Conservation (phyloP, 495 filamentous ascomycete genomes). For the Glutinoglossum americanum region DNA sequence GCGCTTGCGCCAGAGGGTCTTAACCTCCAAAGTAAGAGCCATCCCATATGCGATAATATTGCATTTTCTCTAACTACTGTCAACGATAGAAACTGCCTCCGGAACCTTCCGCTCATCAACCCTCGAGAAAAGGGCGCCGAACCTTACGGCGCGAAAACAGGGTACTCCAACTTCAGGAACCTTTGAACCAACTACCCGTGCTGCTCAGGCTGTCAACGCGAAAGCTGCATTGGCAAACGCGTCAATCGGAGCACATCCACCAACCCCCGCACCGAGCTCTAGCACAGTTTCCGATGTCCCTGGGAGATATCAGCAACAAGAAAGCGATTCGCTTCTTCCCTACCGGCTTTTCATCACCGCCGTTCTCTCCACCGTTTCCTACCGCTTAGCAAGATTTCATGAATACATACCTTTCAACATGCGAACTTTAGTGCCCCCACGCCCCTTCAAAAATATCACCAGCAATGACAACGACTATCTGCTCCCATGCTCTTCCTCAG, state of each 20-base stretch:
- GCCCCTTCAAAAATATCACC: neutral
- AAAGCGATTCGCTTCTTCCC: neutral
- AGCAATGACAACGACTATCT: neutral
- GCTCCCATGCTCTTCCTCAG: neutral
- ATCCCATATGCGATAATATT: neutral
- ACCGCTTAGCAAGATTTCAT: constrained; percentile 9
- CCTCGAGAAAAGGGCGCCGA: neutral
- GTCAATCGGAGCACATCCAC: neutral
- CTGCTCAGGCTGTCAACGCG: neutral
- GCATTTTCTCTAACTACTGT: neutral
- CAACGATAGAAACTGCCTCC: neutral
- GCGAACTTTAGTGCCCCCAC: constrained; percentile 12
- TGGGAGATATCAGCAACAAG: neutral
- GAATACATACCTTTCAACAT: constrained; percentile 13
- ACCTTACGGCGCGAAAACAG: neutral
- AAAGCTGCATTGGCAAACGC: constrained; percentile 1
- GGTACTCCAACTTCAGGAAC: neutral
- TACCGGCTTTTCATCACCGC: constrained; percentile 14
- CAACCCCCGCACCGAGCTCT: neutral
- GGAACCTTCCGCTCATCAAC: neutral
- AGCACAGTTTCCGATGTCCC: neutral
- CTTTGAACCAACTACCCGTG: neutral
- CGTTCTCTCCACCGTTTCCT: constrained; percentile 12
- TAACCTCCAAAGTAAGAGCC: neutral
- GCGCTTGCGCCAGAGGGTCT: neutral